phyloP scores from a whole-genome alignment of 164 flowering plant species.

The Vitis rupestris region DNA sequence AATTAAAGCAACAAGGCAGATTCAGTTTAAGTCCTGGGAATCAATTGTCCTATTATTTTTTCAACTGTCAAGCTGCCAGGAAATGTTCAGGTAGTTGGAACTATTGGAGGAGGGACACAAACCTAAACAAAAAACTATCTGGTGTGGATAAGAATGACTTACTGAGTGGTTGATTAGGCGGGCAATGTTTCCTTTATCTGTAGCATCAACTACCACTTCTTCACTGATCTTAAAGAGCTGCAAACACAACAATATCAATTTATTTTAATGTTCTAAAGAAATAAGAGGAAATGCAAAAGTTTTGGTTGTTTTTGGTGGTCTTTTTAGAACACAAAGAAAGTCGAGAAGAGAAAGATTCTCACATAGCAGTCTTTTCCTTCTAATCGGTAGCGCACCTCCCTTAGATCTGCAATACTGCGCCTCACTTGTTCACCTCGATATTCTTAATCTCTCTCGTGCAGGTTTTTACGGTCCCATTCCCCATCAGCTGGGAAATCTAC shows the following conservation, averaged over 20 bases:
- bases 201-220: slow-evolving; percentile 95
- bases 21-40: no score
- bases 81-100: no score
- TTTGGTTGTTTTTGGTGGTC: no score
- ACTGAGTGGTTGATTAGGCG: slow-evolving; percentile 98
- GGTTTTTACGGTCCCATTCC: neutral
- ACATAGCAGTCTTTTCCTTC: slow-evolving; percentile 93
- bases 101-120: neutral
- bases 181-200: slow-evolving; percentile 90
- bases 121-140: neutral
- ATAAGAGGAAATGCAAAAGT: no score
- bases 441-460: no score
- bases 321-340: neutral
- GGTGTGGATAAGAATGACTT: slow-evolving; percentile 23
- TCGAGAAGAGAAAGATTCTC: slow-evolving; percentile 1
- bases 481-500: slow-evolving; percentile 14
- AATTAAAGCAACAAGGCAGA: no score
- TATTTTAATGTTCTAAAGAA: neutral
- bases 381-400: slow-evolving; percentile 68
- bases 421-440: slow-evolving; percentile 85
- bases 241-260: slow-evolving; percentile 8
- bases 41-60: no score
- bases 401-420: slow-evolving; percentile 69
- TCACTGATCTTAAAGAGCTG: slow-evolving; percentile 98
- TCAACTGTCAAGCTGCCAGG: no score